A percentile compares a stretch with the other conserved stretches of the same genome.
These are phyloP conservation scores for Tilletiaria anomala DNA, from an alignment of 1,284 basidiomycete species.

Conservation along the genomic window DNA sequence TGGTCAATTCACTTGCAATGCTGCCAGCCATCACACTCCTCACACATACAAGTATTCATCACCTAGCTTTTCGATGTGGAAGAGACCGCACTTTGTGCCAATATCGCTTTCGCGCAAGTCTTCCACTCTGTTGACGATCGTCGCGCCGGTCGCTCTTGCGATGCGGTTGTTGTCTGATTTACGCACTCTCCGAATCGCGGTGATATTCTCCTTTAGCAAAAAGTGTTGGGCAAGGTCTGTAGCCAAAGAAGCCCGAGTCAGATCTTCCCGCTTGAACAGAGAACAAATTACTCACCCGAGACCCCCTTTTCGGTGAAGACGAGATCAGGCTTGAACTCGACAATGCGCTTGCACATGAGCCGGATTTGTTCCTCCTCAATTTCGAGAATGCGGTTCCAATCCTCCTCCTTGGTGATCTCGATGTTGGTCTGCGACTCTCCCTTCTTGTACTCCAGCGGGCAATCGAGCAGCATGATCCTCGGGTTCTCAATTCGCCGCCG, in stretches of 20 bases:
- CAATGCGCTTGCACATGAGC: slow-evolving; percentile 65
- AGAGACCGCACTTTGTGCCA: slow-evolving; percentile 82
- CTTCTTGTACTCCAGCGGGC: slow-evolving; percentile 97
- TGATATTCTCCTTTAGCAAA: slow-evolving; percentile 74
- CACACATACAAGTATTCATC: slow-evolving; percentile 61
- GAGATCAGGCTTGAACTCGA: slow-evolving; percentile 88
- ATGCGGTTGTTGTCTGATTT: slow-evolving; percentile 99
- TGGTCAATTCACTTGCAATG: not conserved
- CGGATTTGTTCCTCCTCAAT: slow-evolving; percentile 98
- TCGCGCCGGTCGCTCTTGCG: slow-evolving; percentile 84
- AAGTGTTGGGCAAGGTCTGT: slow-evolving; percentile 75
- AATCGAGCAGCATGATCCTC: slow-evolving; percentile 78
- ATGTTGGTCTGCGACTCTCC: slow-evolving; percentile 98
- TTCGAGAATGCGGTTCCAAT: slow-evolving; percentile 82
- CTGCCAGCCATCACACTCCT: not conserved
- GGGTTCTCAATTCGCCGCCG: slow-evolving; percentile 78
- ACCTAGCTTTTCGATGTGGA: slow-evolving; percentile 91
- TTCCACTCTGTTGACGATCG: slow-evolving; percentile 96
- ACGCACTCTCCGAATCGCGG: slow-evolving; percentile 80
- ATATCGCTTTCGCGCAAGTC: slow-evolving; percentile 77
- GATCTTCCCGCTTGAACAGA: too few relatives aligned
- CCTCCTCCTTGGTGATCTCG: slow-evolving; percentile 84
- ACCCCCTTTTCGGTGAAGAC: slow-evolving; percentile 96
- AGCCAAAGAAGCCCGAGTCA: too few relatives aligned
- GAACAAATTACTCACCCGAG: slow-evolving; percentile 52